A percentile compares a stretch with the other conserved stretches of the same genome.
phyloP scores from a whole-genome alignment of 495 filamentous ascomycete genomes.

The Sphaerosporella brunnea region DNA sequence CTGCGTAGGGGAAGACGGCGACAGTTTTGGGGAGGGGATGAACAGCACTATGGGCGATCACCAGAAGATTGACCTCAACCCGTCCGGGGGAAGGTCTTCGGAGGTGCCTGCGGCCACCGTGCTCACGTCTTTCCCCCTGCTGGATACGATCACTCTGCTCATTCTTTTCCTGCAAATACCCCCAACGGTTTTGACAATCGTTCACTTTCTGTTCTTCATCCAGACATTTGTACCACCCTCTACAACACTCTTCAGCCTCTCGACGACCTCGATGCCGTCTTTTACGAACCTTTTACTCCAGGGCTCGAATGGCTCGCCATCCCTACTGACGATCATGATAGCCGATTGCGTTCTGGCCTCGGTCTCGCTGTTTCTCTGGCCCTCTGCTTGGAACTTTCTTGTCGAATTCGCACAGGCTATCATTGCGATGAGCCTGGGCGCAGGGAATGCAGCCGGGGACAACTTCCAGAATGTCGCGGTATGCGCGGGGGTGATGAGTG shows the following conservation, averaged over 20 bases:
- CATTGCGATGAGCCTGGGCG: constrained; percentile 76
- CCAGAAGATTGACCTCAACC: constrained; percentile 25
- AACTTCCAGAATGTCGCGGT: constrained; percentile 55
- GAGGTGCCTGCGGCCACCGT: constrained; percentile 40
- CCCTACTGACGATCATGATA: constrained; percentile 51
- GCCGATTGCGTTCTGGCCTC: constrained; percentile 56
- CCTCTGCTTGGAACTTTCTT: constrained; percentile 68
- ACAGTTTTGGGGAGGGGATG: constrained; percentile 14
- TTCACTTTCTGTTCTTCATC: constrained; percentile 84
- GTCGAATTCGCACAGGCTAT: constrained; percentile 92
- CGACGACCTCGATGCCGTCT: constrained; percentile 33
- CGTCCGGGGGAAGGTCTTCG: constrained; percentile 12
- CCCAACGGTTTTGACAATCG: constrained; percentile 69
- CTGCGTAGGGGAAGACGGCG: constrained; percentile 15
- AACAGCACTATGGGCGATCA: constrained; percentile 21
- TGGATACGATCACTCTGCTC: constrained; percentile 93
- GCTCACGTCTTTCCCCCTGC: constrained; percentile 71
- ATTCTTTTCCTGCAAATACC: constrained; percentile 96
- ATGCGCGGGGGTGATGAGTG: constrained; percentile 61
- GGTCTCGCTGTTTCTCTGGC: constrained; percentile 82
- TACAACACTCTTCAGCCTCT: constrained; percentile 33
- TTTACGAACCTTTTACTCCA: constrained; percentile 29
- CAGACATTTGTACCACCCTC: constrained; percentile 81
- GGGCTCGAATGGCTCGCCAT: constrained; percentile 25
- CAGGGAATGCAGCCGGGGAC: constrained; percentile 55